Percentiles rank a stretch among this genome's conserved stretches.
These are phyloP conservation scores for Hypoxylon sp. DNA, from an alignment of 2,329 filamentous ascomycete species.

Conservation along the genomic window DNA sequence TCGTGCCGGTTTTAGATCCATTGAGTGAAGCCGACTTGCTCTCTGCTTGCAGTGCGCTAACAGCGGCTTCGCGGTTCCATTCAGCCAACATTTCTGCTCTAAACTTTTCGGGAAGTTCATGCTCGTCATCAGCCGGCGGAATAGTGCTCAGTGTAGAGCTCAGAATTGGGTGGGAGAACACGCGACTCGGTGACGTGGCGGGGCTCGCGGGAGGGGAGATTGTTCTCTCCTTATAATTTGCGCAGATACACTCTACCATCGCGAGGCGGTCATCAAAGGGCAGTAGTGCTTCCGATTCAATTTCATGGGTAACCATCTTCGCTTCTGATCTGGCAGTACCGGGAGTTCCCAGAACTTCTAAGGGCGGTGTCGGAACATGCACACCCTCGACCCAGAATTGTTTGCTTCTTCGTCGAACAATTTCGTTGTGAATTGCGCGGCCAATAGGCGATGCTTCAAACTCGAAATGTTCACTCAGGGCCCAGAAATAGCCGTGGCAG, in stretches of 20 bases:
- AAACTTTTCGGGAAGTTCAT: constrained; percentile 76
- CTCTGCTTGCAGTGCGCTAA: constrained; percentile 77
- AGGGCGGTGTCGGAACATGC: constrained; percentile 75
- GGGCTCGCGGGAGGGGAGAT: constrained; percentile 79
- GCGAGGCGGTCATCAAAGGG: constrained; percentile 82
- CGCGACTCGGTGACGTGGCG: constrained; percentile 76
- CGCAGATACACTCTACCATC: constrained; percentile 81
- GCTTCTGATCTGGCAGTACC: constrained; percentile 62
- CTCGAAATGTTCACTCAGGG: constrained; percentile 81
- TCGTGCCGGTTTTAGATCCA: constrained; percentile 79
- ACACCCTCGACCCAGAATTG: constrained; percentile 85
- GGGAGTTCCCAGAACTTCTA: constrained; percentile 73
- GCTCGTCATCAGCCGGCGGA: constrained; percentile 58
- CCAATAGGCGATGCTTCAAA: constrained; percentile 80
- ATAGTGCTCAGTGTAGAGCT: constrained; percentile 62
- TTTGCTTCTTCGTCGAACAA: constrained; percentile 79
- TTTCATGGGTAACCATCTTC: constrained; percentile 65
- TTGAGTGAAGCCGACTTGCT: constrained; percentile 81
- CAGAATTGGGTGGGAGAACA: constrained; percentile 73
- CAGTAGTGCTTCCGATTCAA: constrained; percentile 75
- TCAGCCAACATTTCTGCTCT: constrained; percentile 82
- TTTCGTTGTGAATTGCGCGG: constrained; percentile 80
- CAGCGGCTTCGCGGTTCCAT: constrained; percentile 83
- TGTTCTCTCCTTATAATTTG: constrained; percentile 75
- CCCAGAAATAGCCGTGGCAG: constrained; percentile 91